phyloP scores from a whole-genome alignment of 805 yeast genomes.

The Brettanomyces custersianus region DNA sequence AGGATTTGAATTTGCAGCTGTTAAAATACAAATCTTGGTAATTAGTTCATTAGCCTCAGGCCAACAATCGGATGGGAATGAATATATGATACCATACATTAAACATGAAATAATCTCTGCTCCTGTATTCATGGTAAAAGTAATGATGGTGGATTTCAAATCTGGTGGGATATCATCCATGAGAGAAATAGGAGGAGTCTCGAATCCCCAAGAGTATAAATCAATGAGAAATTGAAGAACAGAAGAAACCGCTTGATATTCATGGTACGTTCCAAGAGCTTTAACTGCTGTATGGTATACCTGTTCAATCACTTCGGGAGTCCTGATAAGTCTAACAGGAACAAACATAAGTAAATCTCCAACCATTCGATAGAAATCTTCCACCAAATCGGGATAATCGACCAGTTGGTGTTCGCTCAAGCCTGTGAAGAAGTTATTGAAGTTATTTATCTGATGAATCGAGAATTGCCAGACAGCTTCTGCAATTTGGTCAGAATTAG shows the following conservation, averaged over 20 bases:
- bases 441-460: slow-evolving; percentile 51
- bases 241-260: slow-evolving; percentile 61
- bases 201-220: slow-evolving; percentile 76
- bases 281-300: slow-evolving; percentile 52
- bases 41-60: slow-evolving; percentile 71
- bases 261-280: slow-evolving; percentile 44
- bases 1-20: slow-evolving; percentile 35
- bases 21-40: slow-evolving; percentile 48
- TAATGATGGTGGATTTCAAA: slow-evolving; percentile 40
- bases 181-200: slow-evolving; percentile 69
- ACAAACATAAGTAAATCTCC: slow-evolving; percentile 69
- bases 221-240: slow-evolving; percentile 76
- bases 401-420: slow-evolving; percentile 15
- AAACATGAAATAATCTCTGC: slow-evolving; percentile 43
- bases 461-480: slow-evolving; percentile 69
- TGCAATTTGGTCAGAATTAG: slow-evolving; percentile 29
- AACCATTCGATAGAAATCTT: slow-evolving; percentile 80
- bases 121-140: slow-evolving; percentile 47
- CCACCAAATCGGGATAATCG: slow-evolving; percentile 59
- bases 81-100: slow-evolving; percentile 59
- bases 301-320: slow-evolving; percentile 38
- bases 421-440: slow-evolving; percentile 25
- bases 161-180: slow-evolving; percentile 44
- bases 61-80: slow-evolving; percentile 60
- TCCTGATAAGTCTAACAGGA: slow-evolving; percentile 43